Evolutionary conservation across 2,329 filamentous ascomycete genomes (phyloP).

Genomic region (Didymosphaeria variabile): DNA sequence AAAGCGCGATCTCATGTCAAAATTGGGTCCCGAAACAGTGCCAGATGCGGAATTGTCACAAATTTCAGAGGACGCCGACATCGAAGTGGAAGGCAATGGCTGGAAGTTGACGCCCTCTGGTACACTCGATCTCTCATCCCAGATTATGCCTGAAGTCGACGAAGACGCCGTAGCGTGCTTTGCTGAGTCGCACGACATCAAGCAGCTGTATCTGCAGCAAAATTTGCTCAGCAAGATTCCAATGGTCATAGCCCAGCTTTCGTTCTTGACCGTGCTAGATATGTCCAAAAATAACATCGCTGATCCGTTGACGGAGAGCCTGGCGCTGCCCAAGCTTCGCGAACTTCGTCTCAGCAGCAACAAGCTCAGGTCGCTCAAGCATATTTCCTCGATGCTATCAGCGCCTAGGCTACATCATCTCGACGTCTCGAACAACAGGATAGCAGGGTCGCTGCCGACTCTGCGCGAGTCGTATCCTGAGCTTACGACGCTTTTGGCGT

Average conservation of each 20-base stretch:
- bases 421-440: conserved; percentile 83
- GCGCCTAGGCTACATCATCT: conserved; percentile 79
- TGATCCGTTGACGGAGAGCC: conserved; percentile 48
- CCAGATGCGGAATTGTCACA: conserved; percentile 17
- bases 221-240: conserved; percentile 80
- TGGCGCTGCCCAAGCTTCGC: conserved; percentile 77
- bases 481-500: conserved; percentile 74
- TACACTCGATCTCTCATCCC: conserved; percentile 54
- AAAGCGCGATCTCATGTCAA: conserved; percentile 74
- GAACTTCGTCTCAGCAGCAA: conserved; percentile 81
- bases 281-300: conserved; percentile 79
- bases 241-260: conserved; percentile 72
- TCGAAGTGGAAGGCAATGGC: conserved; percentile 17
- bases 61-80: conserved; percentile 16
- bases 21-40: conserved; percentile 64
- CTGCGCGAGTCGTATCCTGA: conserved; percentile 74
- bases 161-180: conserved; percentile 52
- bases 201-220: conserved; percentile 74
- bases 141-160: conserved; percentile 51
- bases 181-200: conserved; percentile 58
- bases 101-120: conserved; percentile 49
- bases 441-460: conserved; percentile 71
- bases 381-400: conserved; percentile 71
- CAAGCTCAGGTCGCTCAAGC: conserved; percentile 71
- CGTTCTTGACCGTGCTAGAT: conserved; percentile 75